Base-by-base conservation (phyloP, 164 flowering plant genomes). In the Hamamelis virginiana region DNA sequence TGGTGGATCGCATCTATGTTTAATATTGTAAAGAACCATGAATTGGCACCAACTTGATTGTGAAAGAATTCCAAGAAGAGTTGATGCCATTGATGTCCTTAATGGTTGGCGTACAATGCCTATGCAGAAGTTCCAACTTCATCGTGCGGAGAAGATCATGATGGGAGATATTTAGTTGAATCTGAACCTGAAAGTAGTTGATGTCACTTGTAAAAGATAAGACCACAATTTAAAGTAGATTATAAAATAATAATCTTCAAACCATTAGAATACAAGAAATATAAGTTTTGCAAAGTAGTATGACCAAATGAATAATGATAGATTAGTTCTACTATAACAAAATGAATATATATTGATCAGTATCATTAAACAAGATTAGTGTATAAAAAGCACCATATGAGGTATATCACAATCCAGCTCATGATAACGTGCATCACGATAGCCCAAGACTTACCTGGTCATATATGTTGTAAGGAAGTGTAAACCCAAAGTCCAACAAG, bases 401-500 rank as follows among this genome's bases (percentile, higher is more conserved):
- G 6, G 4, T 33, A 33, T 33, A 33, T 33, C 41, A 33, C 6
- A 33, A 2, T 33, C 6, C 41, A 33, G 41, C 41, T 33, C 41
- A 33, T 33, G 41, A 33, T 33, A 33, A 33, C 41, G 6, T 33
- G 41, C 16, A 22, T 1, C 12, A 22, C 25, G 1, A 38, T 10
- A 59, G 8, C 56, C 15, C 28, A 59, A 64, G 44, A 70, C 86
- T 68, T 45, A 89, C 98, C 96, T 94, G 88, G 70, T 91, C 98
- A 80, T 86, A 77, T 15, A 72, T 74, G 78, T 94, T 91, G 76
- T 65, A 66, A 18, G 92, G 80, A 74, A 82, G 77, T 19, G 97
- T 83, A 79, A 94, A 91, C 19, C 98, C 98, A 77, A 89, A 94
- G 70, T 89, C 97, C 84, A 90, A 64, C 64, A 87, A 46, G 58